Conservation (phyloP, 2,329 filamentous ascomycete species). For the Paracoccidioides brasiliensis region DNA sequence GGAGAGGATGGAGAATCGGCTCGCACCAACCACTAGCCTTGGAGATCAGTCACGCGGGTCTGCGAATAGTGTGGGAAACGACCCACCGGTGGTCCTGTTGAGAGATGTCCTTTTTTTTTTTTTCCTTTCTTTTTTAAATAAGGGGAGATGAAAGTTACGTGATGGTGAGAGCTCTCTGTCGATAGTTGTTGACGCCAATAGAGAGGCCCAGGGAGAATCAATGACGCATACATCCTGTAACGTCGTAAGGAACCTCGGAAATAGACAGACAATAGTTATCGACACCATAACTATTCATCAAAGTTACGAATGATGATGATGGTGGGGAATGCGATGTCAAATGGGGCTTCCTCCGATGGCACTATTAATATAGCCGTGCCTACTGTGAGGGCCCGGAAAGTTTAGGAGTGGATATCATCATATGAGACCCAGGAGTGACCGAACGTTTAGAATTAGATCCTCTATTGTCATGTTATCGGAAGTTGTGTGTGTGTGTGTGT, state of each 20-base stretch:
- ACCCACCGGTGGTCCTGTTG: background rate
- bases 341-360: too few relatives aligned
- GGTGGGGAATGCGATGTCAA: background rate
- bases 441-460: too few relatives aligned
- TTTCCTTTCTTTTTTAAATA: background rate
- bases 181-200: background rate
- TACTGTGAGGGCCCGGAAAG: too few relatives aligned
- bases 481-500: too few relatives aligned
- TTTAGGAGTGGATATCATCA: too few relatives aligned
- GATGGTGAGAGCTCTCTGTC: background rate
- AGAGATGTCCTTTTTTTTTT: background rate
- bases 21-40: background rate
- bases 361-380: too few relatives aligned
- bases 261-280: background rate
- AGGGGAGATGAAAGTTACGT: background rate
- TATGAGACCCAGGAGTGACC: too few relatives aligned
- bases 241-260: too few relatives aligned
- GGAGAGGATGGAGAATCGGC: background rate
- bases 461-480: too few relatives aligned
- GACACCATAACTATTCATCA: background rate
- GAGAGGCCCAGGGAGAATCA: background rate
- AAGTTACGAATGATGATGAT: background rate
- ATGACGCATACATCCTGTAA: background rate
- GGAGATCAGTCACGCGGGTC: slow-evolving; percentile 5
- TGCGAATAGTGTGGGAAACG: slow-evolving; percentile 2